phyloP scores from a whole-genome alignment of 306 rosid species.

The Hippophae tibetana region DNA sequence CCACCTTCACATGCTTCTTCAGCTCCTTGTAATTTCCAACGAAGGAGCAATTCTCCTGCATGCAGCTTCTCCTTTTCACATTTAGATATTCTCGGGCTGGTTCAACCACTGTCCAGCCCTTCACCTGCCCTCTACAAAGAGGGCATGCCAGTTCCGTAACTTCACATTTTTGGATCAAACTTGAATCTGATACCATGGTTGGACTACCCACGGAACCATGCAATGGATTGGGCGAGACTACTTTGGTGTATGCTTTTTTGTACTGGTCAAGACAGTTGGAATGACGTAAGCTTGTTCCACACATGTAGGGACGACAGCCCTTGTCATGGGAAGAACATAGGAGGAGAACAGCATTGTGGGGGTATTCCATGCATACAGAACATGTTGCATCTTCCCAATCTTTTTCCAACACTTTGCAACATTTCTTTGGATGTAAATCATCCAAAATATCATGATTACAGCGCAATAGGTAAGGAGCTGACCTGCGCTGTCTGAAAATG shows the following conservation, averaged over 20 bases:
- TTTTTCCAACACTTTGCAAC: constrained; percentile 49
- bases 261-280: constrained; percentile 95
- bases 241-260: constrained; percentile 63
- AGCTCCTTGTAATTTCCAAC: constrained; percentile 85
- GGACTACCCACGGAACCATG: constrained; percentile 33
- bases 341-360: constrained; percentile 96
- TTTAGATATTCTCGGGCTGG: constrained; percentile 81
- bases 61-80: constrained; percentile 75
- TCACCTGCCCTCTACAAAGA: constrained; percentile 76
- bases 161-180: constrained; percentile 37
- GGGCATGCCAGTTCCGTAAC: constrained; percentile 64
- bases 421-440: constrained; percentile 57
- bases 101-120: constrained; percentile 98
- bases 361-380: constrained; percentile 95
- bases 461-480: constrained; percentile 55
- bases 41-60: constrained; percentile 82
- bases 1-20: constrained; percentile 64
- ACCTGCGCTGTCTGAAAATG: constrained; percentile 56
- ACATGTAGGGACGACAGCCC: constrained; percentile 94
- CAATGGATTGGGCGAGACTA: constrained; percentile 30
- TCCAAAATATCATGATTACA: constrained; percentile 42
- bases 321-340: constrained; percentile 77
- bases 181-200: constrained; percentile 29
- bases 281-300: constrained; percentile 65
- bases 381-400: constrained; percentile 88